Base-by-base conservation (phyloP, 2,329 filamentous ascomycete genomes). In the Sporothrix brunneoviolacea region DNA sequence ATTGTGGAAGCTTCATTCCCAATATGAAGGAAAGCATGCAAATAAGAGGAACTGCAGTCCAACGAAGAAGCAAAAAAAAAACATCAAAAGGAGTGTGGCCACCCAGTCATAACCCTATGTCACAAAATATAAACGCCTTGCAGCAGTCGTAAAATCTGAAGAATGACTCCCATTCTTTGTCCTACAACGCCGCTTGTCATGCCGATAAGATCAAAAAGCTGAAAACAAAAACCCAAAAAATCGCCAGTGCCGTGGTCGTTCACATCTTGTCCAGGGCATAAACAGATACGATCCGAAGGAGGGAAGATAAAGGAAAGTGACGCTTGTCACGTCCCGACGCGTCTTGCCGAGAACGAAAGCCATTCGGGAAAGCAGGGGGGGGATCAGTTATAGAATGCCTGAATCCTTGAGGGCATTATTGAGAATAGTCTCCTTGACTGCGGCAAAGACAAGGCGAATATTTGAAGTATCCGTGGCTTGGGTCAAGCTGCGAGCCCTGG, bases 391-490 rank as follows among this genome's bases (percentile, higher is more conserved):
- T 61, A 98, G 81, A 68, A 98, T 97, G 59, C 93, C 93, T 19
- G 93, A 97, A 68, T 98, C 93, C 72, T 95, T 96, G 60, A 98
- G 79, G 42, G 93, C 93, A 67, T 98, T 98, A 69, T 97, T 95
- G 59, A 98, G 73, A 63, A 98, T 98, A 30, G 93, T 98, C 71
- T 98, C 93, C 68, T 98, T 98, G 54, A 98, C 93, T 8, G 93
- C 93, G 30, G 91, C 93, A 69, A 98, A 98, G 42, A 98, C 93
- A 33, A 98, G 79, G 58, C 93, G 88, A 62, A 98, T 96, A 64
- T 98, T 98, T 47, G 91, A 96, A 4, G 93, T 98, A 67, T 98
- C 93, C 57, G 93, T 98, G 40, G 93, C 93, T 85, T 98, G 93
- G 30, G 93, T 98, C 55, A 98, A 80, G 69, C 91, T 97, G 19